Evolutionary conservation across 2,329 filamentous ascomycete species (phyloP).

Genomic region (Sporothrix schenckii): DNA sequence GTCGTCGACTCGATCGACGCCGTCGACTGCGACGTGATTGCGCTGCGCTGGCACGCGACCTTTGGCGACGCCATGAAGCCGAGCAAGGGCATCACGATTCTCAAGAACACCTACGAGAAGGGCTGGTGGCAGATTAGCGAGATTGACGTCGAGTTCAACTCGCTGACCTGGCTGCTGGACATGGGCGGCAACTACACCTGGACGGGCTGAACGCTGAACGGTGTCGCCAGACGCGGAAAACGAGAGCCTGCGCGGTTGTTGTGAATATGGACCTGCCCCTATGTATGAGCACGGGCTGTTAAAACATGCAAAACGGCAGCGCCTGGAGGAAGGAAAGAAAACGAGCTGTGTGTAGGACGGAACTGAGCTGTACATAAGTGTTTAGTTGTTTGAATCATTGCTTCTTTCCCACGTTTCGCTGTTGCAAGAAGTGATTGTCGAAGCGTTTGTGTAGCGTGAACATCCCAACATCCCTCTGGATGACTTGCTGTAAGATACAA

Average conservation of each 20-base stretch:
- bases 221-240: too few species aligned
- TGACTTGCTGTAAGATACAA: too few species aligned
- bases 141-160: constrained; percentile 43
- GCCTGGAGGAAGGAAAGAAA: neutral
- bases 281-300: too few species aligned
- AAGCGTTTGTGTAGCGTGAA: too few species aligned
- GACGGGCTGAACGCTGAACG: constrained; percentile 10
- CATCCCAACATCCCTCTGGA: too few species aligned
- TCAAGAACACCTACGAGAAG: constrained; percentile 38
- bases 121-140: constrained; percentile 41
- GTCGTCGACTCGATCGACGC: constrained; percentile 41
- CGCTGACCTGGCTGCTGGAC: constrained; percentile 42
- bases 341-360: neutral
- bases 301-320: too few species aligned
- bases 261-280: too few species aligned
- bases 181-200: constrained; percentile 44
- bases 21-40: constrained; percentile 40
- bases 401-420: too few species aligned
- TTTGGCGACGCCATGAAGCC: constrained; percentile 42
- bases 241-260: too few species aligned
- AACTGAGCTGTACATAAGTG: constrained; percentile 11
- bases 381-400: neutral
- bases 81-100: constrained; percentile 42
- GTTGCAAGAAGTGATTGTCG: too few species aligned
- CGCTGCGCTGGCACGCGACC: constrained; percentile 41